Evolutionary conservation across 257 asterid species (phyloP).

Genomic region (Scutellaria minor): DNA sequence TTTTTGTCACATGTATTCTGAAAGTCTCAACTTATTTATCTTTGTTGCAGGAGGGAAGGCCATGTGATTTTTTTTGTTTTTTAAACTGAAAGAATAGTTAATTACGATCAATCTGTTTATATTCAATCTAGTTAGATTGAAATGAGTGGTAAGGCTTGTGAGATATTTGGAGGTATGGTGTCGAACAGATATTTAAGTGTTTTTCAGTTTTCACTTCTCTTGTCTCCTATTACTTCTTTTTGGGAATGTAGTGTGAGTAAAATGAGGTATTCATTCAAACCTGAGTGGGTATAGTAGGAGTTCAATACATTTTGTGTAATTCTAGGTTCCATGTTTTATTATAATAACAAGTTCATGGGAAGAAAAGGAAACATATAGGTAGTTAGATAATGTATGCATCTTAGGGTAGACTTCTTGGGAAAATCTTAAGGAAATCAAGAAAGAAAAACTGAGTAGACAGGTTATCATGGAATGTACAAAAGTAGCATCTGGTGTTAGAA

Average conservation of each 20-base stretch:
- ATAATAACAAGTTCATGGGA: too few relatives aligned
- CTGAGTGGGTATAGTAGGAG: slow-evolving; percentile 68
- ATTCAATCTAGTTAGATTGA: slow-evolving; percentile 26
- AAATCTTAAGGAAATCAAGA: too few relatives aligned
- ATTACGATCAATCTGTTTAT: slow-evolving; percentile 7
- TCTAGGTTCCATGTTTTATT: too few relatives aligned
- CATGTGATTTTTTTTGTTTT: slow-evolving; percentile 32
- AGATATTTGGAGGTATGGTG: slow-evolving; percentile 53
- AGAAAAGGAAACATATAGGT: too few relatives aligned
- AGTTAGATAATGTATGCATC: too few relatives aligned
- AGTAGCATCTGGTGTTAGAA: slow-evolving; percentile 55
- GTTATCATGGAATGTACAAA: slow-evolving; percentile 67
- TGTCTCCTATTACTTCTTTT: slow-evolving; percentile 61
- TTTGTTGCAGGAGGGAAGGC: slow-evolving; percentile 52
- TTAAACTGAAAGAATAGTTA: slow-evolving; percentile 26
- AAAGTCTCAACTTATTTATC: too few relatives aligned
- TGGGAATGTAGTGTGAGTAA: slow-evolving; percentile 78
- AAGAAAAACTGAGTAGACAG: background rate
- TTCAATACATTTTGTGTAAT: too few relatives aligned
- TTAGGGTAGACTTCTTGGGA: too few relatives aligned
- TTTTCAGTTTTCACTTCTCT: slow-evolving; percentile 24
- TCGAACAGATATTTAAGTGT: slow-evolving; percentile 40
- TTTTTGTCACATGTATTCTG: background rate
- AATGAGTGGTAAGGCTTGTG: slow-evolving; percentile 54
- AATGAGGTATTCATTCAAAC: slow-evolving; percentile 71